phyloP scores from a whole-genome alignment of 495 filamentous ascomycete genomes.

The Bathelium albidoporum region DNA sequence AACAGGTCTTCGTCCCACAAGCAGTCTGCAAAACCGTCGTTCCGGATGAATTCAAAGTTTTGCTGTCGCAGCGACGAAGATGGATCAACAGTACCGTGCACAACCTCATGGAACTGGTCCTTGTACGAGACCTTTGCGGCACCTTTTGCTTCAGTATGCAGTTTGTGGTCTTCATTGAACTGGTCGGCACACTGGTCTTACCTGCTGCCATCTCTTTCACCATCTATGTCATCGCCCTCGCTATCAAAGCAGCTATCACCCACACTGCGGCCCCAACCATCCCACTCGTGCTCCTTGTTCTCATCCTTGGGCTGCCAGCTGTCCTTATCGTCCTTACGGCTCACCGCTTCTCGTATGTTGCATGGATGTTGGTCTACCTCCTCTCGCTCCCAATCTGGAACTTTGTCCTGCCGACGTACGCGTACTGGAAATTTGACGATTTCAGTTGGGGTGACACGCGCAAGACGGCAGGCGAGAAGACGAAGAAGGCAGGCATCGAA shows the following conservation, averaged over 20 bases:
- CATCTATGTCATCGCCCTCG: constrained; percentile 85
- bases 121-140: constrained; percentile 92
- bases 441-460: constrained; percentile 99
- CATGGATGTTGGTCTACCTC: constrained; percentile 97
- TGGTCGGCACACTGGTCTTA: constrained; percentile 87
- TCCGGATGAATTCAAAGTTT: constrained; percentile 82
- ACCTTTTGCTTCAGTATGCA: constrained; percentile 99
- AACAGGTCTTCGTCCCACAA: constrained; percentile 96
- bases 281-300: constrained; percentile 75
- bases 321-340: constrained; percentile 91
- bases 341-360: constrained; percentile 84
- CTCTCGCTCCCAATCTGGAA: constrained; percentile 95
- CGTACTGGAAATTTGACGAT: constrained; percentile 99
- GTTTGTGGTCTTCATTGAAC: constrained; percentile 92
- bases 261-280: constrained; percentile 58
- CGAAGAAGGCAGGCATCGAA: constrained; percentile 68
- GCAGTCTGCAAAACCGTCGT: constrained; percentile 98
- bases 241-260: constrained; percentile 63
- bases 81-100: constrained; percentile 99
- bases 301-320: constrained; percentile 90
- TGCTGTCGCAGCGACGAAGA: constrained; percentile 85
- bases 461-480: constrained; percentile 86
- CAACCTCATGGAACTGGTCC: constrained; percentile 93
- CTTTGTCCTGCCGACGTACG: constrained; percentile 85
- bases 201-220: constrained; percentile 96